Percentiles rank a stretch among this genome's conserved stretches.
Conservation (phyloP, 495 filamentous ascomycete genomes). For the Beverwykella pulmonaria region DNA sequence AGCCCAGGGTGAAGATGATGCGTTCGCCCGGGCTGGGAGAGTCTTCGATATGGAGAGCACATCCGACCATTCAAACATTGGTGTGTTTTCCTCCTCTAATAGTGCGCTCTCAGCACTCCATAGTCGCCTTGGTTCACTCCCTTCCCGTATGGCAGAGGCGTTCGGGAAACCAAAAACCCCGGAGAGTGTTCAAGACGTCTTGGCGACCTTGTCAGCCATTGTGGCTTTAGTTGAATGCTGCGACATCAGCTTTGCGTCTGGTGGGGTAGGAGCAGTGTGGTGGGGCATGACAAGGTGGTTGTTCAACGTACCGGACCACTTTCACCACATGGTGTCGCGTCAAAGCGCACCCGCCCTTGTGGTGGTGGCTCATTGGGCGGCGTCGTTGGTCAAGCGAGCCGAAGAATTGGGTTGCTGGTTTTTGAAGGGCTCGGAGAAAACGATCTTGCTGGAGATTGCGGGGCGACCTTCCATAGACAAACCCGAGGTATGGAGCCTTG, state of each 20-base stretch:
- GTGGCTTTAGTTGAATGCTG: constrained; percentile 35
- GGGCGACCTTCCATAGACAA: too few relatives aligned
- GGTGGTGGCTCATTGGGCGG: constrained; percentile 34
- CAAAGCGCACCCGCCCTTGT: constrained; percentile 20
- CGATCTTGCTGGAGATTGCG: constrained; percentile 7
- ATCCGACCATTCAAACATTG: background rate
- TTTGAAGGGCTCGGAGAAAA: constrained; percentile 11
- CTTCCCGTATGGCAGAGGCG: constrained; percentile 37
- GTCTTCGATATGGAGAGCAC: background rate
- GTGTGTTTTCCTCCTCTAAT: background rate
- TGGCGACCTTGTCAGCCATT: constrained; percentile 39
- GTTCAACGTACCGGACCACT: constrained; percentile 29
- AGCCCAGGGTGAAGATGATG: background rate
- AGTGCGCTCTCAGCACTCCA: constrained; percentile 9
- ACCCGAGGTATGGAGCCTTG: too few relatives aligned
- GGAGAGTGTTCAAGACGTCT: constrained; percentile 24
- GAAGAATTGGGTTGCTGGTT: constrained; percentile 33
- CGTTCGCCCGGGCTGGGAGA: background rate
- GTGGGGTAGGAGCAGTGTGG: constrained; percentile 25
- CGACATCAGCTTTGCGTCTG: constrained; percentile 25
- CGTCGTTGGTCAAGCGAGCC: constrained; percentile 25
- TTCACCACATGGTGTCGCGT: constrained; percentile 19
- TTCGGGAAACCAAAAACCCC: constrained; percentile 31
- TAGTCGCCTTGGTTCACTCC: constrained; percentile 34
- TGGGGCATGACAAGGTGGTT: constrained; percentile 33